phyloP scores from a whole-genome alignment of 1,284 basidiomycete species.

The Ustilago nuda region DNA sequence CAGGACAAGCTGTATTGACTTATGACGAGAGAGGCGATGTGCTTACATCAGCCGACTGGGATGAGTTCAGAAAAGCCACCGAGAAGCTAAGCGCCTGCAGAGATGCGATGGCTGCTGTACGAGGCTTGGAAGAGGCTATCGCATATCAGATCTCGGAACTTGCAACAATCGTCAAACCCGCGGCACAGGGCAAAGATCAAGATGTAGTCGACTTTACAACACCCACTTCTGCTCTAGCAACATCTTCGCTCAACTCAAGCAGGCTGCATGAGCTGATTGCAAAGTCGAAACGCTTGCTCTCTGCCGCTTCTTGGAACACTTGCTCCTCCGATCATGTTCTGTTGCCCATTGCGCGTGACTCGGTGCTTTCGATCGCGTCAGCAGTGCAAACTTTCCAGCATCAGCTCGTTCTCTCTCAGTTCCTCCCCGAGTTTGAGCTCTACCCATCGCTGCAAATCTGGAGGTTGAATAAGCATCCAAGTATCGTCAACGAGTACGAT shows the following conservation, averaged over 20 bases:
- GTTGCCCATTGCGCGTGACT: slow-evolving; percentile 74
- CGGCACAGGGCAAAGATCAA: background rate
- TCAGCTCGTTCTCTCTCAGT: slow-evolving; percentile 83
- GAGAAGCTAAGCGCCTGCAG: slow-evolving; percentile 33
- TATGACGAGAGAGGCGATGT: slow-evolving; percentile 44
- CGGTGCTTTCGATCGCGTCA: slow-evolving; percentile 78
- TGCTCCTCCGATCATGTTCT: slow-evolving; percentile 66
- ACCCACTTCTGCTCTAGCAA: slow-evolving; percentile 19
- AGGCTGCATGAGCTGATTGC: slow-evolving; percentile 24
- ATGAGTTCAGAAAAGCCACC: slow-evolving; percentile 40
- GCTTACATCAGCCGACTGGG: slow-evolving; percentile 35
- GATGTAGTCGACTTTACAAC: slow-evolving; percentile 22
- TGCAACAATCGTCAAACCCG: slow-evolving; percentile 9
- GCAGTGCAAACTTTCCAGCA: slow-evolving; percentile 83
- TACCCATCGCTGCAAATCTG: slow-evolving; percentile 81
- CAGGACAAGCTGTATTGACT: slow-evolving; percentile 20
- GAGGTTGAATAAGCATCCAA: slow-evolving; percentile 70
- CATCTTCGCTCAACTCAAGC: slow-evolving; percentile 36
- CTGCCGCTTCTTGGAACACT: slow-evolving; percentile 18
- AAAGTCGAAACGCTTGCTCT: slow-evolving; percentile 27
- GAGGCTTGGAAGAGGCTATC: slow-evolving; percentile 25
- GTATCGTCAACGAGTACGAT: slow-evolving; percentile 72
- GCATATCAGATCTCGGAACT: slow-evolving; percentile 44
- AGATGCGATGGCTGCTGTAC: slow-evolving; percentile 23
- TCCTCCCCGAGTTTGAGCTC: slow-evolving; percentile 79